Percentiles rank a stretch among this genome's conserved stretches.
Conservation (phyloP, 306 rosid genomes). For the Vigna unguiculata region DNA sequence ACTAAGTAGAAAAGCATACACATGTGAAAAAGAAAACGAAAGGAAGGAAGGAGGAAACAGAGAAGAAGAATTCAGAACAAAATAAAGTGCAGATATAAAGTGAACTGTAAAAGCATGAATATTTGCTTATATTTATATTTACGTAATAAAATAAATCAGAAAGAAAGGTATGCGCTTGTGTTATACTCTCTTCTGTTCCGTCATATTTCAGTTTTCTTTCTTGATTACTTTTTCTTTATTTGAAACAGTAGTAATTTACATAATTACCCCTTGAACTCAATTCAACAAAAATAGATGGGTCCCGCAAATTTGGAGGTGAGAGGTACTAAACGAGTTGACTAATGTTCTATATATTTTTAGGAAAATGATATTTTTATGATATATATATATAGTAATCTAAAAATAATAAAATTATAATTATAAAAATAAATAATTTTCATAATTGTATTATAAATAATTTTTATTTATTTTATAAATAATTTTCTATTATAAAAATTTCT, state of each 20-base stretch:
- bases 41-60: constrained; percentile 14
- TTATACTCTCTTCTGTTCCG: neutral
- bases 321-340: too few species aligned
- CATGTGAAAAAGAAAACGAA: neutral
- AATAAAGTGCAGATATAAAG: constrained; percentile 63
- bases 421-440: too few species aligned
- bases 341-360: too few species aligned
- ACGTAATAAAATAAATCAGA: neutral
- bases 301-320: neutral
- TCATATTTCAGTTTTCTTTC: neutral
- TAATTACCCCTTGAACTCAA: constrained; percentile 12
- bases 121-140: neutral
- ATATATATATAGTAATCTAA: too few species aligned
- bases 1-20: neutral
- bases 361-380: too few species aligned
- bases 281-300: neutral
- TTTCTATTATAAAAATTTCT: too few species aligned
- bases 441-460: too few species aligned
- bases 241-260: constrained; percentile 26
- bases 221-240: neutral
- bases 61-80: constrained; percentile 46
- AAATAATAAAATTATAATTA: too few species aligned
- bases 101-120: constrained; percentile 47
- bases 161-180: neutral
- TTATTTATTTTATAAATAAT: too few species aligned